Base-by-base conservation (phyloP, 2,329 filamentous ascomycete genomes). In the Neonectria sp. region DNA sequence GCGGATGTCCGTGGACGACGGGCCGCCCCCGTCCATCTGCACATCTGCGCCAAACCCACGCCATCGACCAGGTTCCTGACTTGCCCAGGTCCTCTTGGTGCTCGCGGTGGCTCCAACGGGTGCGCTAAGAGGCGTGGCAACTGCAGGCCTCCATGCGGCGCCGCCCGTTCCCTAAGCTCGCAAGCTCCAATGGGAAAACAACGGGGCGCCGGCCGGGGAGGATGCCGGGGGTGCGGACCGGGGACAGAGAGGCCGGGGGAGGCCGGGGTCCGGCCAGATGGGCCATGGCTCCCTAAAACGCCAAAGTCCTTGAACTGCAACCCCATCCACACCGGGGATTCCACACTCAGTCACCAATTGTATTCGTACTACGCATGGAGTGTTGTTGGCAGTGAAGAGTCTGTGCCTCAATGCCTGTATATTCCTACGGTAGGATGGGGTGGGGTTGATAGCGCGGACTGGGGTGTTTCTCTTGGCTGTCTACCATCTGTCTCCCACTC, bases 291-390 rank as follows among this genome's bases (percentile, higher is more conserved):
- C 25, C 25, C 59, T 62, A 45, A 48, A 62, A 46, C 59, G 59
- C 43, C 59, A 62, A 37, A 55, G 51, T 55, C 43, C 29, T 62
- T 24, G 51, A 62, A 62, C 40, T 62, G 51, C 59, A 62, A 55
- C 59, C 51, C 59, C 59, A 55, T 40, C 59, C 40, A 55, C 51
- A 46, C 40, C 7, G 29, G 49, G 40, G 17, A 31, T 37, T 29
- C 27, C 35, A 37, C 24, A 35, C 35, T 31, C 48, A 46, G 31
- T 61, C 13, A 11, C 13, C 35, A 15, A 37, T 11, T 35, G 33
- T 13, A 12, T 35, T 21, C 21, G 21, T 21, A 21, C 21, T 21
- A 21, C 21, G 21, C 21, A 21, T 21, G 21, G 21, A 21, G 21
- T 21, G 21, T 2, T 21, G 31, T 33, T 33, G 31, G 31, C 9